Conservation (phyloP, 225 moss, liverwort and hornwort species). For the Climacium dendroides region DNA sequence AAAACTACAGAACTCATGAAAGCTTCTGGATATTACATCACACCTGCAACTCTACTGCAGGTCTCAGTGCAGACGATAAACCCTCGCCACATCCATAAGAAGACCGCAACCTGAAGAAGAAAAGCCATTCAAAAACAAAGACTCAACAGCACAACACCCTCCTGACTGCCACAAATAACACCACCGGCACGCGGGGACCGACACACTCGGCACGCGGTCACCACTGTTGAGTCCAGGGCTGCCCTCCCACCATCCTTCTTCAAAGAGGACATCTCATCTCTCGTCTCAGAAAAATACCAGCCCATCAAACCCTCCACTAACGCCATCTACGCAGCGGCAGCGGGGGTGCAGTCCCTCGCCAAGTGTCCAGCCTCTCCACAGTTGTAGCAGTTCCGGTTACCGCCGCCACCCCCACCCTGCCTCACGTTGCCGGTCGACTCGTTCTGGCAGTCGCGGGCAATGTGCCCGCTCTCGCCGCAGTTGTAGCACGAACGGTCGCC, state of each 20-base stretch:
- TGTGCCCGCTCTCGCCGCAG: conserved; percentile 79
- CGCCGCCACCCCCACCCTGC: conserved; percentile 56
- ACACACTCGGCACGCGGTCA: neutral
- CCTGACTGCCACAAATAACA: neutral
- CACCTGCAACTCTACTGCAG: conserved; percentile 2
- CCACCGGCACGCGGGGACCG: neutral
- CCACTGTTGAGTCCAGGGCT: neutral
- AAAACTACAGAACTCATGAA: conserved; percentile 27
- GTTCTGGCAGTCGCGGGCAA: conserved; percentile 74
- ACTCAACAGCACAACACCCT: neutral
- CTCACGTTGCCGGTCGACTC: conserved; percentile 56
- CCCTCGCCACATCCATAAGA: conserved; percentile 37
- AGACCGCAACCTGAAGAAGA: conserved; percentile 7
- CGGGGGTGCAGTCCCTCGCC: conserved; percentile 63
- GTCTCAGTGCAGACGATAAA: conserved; percentile 21
- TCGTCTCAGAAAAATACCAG: neutral
- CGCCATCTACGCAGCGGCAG: conserved; percentile 41
- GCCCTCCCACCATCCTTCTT: neutral
- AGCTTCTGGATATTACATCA: conserved; percentile 33
- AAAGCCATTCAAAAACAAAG: neutral
- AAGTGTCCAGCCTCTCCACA: conserved; percentile 82
- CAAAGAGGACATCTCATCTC: neutral
- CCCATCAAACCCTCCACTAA: neutral
- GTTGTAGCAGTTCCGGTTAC: conserved; percentile 76
- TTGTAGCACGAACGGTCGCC: conserved; percentile 72